Evolutionary conservation across 495 filamentous ascomycete genomes (phyloP).

Genomic region (Hapsidospora chrysogenum): DNA sequence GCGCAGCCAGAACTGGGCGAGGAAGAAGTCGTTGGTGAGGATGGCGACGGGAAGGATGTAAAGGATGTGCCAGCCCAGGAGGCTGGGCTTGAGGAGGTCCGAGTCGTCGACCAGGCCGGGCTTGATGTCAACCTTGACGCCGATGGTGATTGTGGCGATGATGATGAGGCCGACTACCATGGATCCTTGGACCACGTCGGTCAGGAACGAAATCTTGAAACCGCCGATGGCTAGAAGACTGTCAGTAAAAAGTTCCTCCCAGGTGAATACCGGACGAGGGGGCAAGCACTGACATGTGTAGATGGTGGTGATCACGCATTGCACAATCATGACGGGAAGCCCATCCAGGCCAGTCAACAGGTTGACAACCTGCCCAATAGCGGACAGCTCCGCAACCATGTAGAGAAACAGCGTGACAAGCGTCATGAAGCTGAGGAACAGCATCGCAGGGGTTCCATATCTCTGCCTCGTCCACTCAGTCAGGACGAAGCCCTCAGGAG

Average conservation of each 20-base stretch:
- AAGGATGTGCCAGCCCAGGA: conserved; percentile 61
- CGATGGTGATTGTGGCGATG: conserved; percentile 54
- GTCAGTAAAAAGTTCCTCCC: conserved; percentile 7
- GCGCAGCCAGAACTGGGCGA: conserved; percentile 64
- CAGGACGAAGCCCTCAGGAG: conserved; percentile 59
- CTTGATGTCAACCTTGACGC: conserved; percentile 52
- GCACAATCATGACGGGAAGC: conserved; percentile 55
- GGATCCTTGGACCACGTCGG: conserved; percentile 58
- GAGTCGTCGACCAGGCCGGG: conserved; percentile 43
- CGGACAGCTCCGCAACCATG: conserved; percentile 65
- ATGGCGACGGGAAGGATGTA: conserved; percentile 64
- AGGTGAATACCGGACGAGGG: too few relatives aligned
- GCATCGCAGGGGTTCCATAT: conserved; percentile 44
- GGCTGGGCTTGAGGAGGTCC: conserved; percentile 36
- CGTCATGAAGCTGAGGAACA: conserved; percentile 54
- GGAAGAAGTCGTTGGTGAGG: conserved; percentile 63
- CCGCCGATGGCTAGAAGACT: conserved; percentile 45
- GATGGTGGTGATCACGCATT: conserved; percentile 55
- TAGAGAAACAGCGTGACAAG: conserved; percentile 66
- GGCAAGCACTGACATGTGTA: conserved; percentile 48
- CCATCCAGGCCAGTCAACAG: conserved; percentile 56
- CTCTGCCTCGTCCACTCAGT: conserved; percentile 66
- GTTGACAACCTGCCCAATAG: conserved; percentile 54
- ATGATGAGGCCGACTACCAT: conserved; percentile 55
- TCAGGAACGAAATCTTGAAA: conserved; percentile 62